Base-by-base conservation (phyloP, 1,284 basidiomycete species). In the Papiliotrema terrestris region DNA sequence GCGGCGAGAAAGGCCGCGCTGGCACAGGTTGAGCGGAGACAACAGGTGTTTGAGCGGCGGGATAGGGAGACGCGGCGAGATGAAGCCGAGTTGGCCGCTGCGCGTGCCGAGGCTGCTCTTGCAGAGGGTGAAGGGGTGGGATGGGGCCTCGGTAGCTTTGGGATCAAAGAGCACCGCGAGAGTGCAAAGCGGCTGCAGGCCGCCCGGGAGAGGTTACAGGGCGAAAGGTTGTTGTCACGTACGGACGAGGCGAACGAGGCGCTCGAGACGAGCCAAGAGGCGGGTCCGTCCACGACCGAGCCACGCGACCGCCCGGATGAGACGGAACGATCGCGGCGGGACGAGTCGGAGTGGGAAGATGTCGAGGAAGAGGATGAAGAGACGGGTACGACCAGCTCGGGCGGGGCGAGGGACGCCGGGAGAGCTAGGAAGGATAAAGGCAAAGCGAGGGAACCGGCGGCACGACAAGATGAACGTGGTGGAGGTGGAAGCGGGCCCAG, bases 131-230 rank as follows among this genome's bases (percentile, higher is more conserved):
- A 88, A 2, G 84, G 84, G 3, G 81, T 84, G 8, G 74, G 73
- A 1, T 89, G 87, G 87, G 86, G 85, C 0, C 73, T 89, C 35
- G 87, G 88, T 1, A 83, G 83, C 55, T 88, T 84, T 66, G 84
- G 84, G 22, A 78, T 87, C 69, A 78, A 83, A 54, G 75, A 78
- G 61, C 72, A 73, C 42, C 67, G 74, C 45, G 77, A 74, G 56
- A 73, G 68, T 45, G 71, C 72, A 43, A 67, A 60, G 52, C 49
- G 71, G 47, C 43, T 75, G 51, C 59, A 61, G 51, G 68, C 68
- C 55, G 71, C 69, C 20, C 65, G 71, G 25, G 63, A 73, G 54
- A 63, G 62, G 52, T 59, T 74, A 57, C 52, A 63, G 20, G 58
- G 67, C 17, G 63, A 61, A 2, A 51, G 60, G 35, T 49, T 73